Base-by-base conservation (phyloP, 2,329 filamentous ascomycete genomes). In the Teratosphaeriaceae sp. region DNA sequence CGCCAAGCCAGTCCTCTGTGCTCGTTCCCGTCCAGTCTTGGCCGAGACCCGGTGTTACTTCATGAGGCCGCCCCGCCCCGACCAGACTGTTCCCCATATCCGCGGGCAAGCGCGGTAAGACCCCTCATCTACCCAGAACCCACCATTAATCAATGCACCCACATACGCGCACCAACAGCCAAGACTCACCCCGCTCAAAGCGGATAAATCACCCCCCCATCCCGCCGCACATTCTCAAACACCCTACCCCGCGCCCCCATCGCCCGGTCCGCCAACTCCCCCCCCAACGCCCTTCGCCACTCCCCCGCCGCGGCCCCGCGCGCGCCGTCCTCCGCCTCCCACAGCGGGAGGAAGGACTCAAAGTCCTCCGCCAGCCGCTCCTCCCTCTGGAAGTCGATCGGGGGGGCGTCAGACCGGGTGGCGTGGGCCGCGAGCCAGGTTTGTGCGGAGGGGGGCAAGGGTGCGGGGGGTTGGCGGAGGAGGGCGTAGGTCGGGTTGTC, bases 291-390 rank as follows among this genome's bases (percentile, higher is more conserved):
- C 23, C 27, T 24, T 37, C 48, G 38, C 11, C 40, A 40, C n/a
- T 40, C 26, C 20, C 38, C 18, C 16, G 49, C 50, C 9, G 37
- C 18, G 11, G 19, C 29, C 5, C 51, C 51, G 31, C 41, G 27
- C 4, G 22, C 42, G n/a, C 46, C 42, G 23, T 46, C 43, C 22
- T 57, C 53, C 3, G 48, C 51, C 13, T 23, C 23, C 51, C 54
- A 57, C 27, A 51, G 35, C 11, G 40, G 42, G 13, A 47, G 27
- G 31, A 54, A 54, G 27, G 44, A 53, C 36, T 42, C 45, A 35
- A 53, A 54, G 38, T 57, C 53, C 29, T 53, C 48, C 7, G 48
- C n/a, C 40, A 57, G 35, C 13, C 51, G 38, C 36, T 49, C 38
- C 40, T 51, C 45, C 18, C 52, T 26, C 5, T 53, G 44, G 19